Conservation (phyloP, 1,284 basidiomycete species). For the Dichomitus squalens region DNA sequence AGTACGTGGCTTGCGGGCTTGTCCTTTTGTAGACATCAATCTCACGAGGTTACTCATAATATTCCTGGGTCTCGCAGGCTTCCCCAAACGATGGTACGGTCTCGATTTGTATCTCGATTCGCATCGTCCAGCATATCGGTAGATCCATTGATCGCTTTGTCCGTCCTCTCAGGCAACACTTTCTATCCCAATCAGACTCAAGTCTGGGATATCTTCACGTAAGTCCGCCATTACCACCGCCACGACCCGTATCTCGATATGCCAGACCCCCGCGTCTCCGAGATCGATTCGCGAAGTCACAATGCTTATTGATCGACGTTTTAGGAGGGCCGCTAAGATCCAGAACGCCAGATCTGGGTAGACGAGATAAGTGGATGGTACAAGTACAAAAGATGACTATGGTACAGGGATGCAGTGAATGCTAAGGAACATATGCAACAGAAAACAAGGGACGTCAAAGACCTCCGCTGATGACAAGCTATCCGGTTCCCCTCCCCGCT, state of each 20-base stretch:
- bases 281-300: background rate
- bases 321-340: conserved; percentile 38
- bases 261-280: background rate
- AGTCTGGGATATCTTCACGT: conserved; percentile 56
- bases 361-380: background rate
- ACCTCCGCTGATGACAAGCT: background rate
- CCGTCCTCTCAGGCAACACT: conserved; percentile 34
- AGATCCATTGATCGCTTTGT: conserved; percentile 11
- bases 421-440: conserved; percentile 4
- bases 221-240: conserved; percentile 26
- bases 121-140: conserved; percentile 4
- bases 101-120: conserved; percentile 9
- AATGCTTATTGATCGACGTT: conserved; percentile 10
- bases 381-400: conserved; percentile 12
- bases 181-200: conserved; percentile 55
- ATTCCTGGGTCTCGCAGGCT: conserved; percentile 33
- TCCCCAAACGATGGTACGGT: conserved; percentile 56
- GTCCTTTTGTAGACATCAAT: conserved; percentile 8
- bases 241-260: background rate
- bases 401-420: conserved; percentile 9
- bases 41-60: conserved; percentile 10
- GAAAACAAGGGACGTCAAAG: background rate
- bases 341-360: conserved; percentile 34
- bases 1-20: conserved; percentile 26
- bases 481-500: background rate